A percentile compares a stretch with the other conserved stretches of the same genome.
Evolutionary conservation across 805 yeast genomes (phyloP).

Genomic region (Starmera amethionina): DNA sequence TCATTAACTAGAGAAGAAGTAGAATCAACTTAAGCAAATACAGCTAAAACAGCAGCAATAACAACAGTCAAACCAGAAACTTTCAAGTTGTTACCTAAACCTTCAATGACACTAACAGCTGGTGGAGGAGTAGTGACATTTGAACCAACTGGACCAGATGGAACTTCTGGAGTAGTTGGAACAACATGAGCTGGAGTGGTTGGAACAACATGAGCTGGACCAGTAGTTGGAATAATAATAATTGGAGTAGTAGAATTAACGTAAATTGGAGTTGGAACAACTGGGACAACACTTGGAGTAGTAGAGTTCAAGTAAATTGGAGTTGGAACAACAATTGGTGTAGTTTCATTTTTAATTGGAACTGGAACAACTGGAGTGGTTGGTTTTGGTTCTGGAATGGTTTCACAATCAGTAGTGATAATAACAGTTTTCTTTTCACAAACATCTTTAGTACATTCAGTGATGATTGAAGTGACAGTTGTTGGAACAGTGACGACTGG

Average conservation of each 20-base stretch:
- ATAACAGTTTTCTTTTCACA: too few species aligned
- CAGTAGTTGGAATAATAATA: background rate
- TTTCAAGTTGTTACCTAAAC: conserved; percentile 4
- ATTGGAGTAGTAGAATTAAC: background rate
- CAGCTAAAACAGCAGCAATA: conserved; percentile 4
- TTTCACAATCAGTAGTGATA: background rate
- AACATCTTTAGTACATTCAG: background rate
- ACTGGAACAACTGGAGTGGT: background rate
- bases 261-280: background rate
- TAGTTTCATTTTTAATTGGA: background rate
- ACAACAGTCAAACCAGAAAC: conserved; percentile 4
- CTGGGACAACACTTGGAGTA: background rate
- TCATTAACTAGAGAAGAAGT: too few species aligned
- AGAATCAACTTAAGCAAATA: conserved; percentile 1
- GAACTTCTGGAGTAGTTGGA: background rate
- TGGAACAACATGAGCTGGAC: background rate
- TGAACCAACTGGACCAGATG: background rate
- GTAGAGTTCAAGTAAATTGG: background rate
- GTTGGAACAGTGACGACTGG: background rate
- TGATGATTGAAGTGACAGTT: background rate
- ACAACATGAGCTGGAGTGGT: background rate
- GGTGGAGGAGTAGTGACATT: conserved; percentile 1
- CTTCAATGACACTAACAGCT: conserved; percentile 2
- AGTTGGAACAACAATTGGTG: background rate
- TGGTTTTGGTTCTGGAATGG: background rate